A percentile compares a stretch with the other conserved stretches of the same genome.
Evolutionary conservation across 2,329 filamentous ascomycete species (phyloP).

Genomic region (Thielaviopsis populi): DNA sequence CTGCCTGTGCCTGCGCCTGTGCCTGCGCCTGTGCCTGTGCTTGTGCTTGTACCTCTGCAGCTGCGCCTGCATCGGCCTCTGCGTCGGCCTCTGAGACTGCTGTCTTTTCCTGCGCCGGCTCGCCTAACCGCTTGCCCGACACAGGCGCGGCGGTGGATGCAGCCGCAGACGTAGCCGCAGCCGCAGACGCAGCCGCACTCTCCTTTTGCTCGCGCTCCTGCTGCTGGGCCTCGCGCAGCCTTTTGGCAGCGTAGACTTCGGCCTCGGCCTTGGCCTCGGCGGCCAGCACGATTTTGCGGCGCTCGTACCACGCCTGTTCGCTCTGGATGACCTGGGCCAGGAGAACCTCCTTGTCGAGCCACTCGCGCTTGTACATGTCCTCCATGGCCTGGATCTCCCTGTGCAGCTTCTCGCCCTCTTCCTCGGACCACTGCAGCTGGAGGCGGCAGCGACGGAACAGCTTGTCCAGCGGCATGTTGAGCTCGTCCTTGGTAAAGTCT

Average conservation of each 20-base stretch:
- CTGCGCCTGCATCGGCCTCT: too few species aligned
- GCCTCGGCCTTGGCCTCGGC: slow-evolving; percentile 23
- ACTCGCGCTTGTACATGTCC: slow-evolving; percentile 52
- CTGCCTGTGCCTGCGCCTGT: not conserved
- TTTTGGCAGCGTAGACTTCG: slow-evolving; percentile 19
- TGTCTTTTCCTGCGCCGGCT: not conserved
- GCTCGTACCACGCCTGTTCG: slow-evolving; percentile 51
- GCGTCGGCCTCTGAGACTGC: not conserved
- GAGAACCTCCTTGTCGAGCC: slow-evolving; percentile 65
- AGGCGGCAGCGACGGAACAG: slow-evolving; percentile 54
- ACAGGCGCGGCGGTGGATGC: not conserved
- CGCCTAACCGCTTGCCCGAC: not conserved
- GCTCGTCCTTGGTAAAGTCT: slow-evolving; percentile 51
- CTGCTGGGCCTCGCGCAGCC: slow-evolving; percentile 6
- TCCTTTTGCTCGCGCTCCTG: slow-evolving; percentile 2
- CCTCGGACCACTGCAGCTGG: slow-evolving; percentile 58
- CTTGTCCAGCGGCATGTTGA: slow-evolving; percentile 41
- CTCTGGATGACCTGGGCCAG: slow-evolving; percentile 55
- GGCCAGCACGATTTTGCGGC: slow-evolving; percentile 36
- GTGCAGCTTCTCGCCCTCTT: slow-evolving; percentile 48
- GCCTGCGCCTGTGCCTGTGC: too few species aligned
- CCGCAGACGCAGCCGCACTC: not conserved
- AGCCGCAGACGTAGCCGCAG: too few species aligned
- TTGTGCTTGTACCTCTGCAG: too few species aligned
- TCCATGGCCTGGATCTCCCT: slow-evolving; percentile 53